Evolutionary conservation across 306 rosid genomes (phyloP).

Genomic region (Citrullus mucosospermus): DNA sequence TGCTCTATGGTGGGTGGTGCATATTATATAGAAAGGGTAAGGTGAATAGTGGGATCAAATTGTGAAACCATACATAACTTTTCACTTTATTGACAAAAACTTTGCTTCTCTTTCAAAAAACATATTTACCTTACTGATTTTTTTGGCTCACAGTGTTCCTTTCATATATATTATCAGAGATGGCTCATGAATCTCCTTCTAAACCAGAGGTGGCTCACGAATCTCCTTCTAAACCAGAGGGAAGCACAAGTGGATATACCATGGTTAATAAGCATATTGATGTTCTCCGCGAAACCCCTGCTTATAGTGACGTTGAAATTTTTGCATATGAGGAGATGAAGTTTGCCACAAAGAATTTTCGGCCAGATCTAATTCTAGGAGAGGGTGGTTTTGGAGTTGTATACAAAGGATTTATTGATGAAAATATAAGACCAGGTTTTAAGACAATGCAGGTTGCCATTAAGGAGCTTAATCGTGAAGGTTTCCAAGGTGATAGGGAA

Average conservation of each 20-base stretch:
- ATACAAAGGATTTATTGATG: constrained; percentile 77
- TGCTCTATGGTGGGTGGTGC: background rate
- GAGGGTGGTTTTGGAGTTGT: constrained; percentile 99
- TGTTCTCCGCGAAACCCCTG: constrained; percentile 63
- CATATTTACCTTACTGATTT: background rate
- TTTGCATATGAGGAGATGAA: constrained; percentile 65
- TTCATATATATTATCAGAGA: constrained; percentile 7
- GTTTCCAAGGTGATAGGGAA: constrained; percentile 98
- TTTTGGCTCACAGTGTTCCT: background rate
- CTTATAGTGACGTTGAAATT: constrained; percentile 51
- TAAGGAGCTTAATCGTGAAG: constrained; percentile 93
- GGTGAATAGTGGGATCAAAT: background rate
- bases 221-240: constrained; percentile 10
- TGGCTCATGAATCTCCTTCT: constrained; percentile 26
- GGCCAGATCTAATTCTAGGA: constrained; percentile 76
- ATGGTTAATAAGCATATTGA: constrained; percentile 43
- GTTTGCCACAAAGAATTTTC: constrained; percentile 62
- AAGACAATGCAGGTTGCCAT: constrained; percentile 61
- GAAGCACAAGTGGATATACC: constrained; percentile 11
- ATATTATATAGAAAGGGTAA: background rate
- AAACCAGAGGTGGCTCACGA: constrained; percentile 24
- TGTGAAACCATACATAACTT: background rate
- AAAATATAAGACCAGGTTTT: constrained; percentile 50
- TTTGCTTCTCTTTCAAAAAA: background rate
- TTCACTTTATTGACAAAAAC: background rate